These are phyloP conservation scores for Anastatica hierochuntica DNA, from an alignment of 345 rosid genomes.

Conservation along the genomic window DNA sequence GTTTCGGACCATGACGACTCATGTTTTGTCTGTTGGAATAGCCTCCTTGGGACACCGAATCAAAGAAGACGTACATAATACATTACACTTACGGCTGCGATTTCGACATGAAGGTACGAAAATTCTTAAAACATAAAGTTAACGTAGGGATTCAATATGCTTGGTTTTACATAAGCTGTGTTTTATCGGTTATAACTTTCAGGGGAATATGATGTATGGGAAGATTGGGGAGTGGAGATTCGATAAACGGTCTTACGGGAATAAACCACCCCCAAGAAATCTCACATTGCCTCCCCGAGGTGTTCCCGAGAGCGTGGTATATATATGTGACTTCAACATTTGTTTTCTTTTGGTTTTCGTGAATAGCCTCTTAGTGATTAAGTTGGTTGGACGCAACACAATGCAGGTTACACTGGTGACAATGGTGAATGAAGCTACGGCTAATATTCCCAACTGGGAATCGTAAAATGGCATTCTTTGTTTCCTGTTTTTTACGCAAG, in stretches of 20 bases:
- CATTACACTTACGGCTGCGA: conserved; percentile 97
- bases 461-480: too few species aligned
- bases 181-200: neutral
- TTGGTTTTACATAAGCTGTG: neutral
- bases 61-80: conserved; percentile 67
- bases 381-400: too few species aligned
- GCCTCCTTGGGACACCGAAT: conserved; percentile 98
- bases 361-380: too few species aligned
- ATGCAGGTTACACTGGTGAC: conserved; percentile 82
- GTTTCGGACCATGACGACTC: conserved; percentile 5
- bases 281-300: conserved; percentile 89
- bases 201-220: conserved; percentile 66
- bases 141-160: neutral
- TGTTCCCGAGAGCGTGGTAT: conserved; percentile 91
- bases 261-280: conserved; percentile 57
- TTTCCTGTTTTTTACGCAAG: too few species aligned
- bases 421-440: conserved; percentile 89
- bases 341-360: neutral
- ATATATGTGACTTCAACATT: conserved; percentile 5
- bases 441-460: conserved; percentile 79
- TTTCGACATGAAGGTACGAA: conserved; percentile 83
- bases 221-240: conserved; percentile 98
- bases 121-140: too few species aligned
- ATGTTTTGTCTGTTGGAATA: conserved; percentile 28
- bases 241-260: conserved; percentile 75